Evolutionary conservation across 305 asterid genomes (phyloP).

Genomic region (Fraxinus albicans): DNA sequence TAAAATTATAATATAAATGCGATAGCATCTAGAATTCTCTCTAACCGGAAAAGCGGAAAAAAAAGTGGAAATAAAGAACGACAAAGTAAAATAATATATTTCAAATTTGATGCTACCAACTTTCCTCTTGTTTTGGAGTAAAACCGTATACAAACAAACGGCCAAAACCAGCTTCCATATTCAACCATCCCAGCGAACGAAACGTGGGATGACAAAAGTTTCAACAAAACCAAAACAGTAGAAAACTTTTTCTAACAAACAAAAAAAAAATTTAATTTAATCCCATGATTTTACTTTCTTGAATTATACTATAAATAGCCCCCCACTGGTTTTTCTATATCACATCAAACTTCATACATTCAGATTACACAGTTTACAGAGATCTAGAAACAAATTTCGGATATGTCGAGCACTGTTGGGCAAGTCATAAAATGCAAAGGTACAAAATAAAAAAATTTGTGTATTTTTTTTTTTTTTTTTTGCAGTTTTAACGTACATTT

Average conservation of each 20-base stretch:
- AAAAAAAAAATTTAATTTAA: background rate
- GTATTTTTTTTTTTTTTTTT: background rate
- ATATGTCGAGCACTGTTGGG: slow-evolving; percentile 44
- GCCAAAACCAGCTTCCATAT: background rate
- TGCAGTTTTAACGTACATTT: background rate
- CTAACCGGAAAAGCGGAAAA: too few relatives aligned
- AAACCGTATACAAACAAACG: background rate
- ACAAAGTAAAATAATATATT: too few relatives aligned
- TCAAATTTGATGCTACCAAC: background rate
- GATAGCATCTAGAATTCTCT: too few relatives aligned
- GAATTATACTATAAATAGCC: background rate
- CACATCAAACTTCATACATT: background rate
- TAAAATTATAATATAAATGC: too few relatives aligned
- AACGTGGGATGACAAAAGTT: background rate
- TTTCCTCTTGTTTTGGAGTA: background rate
- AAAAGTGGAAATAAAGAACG: too few relatives aligned
- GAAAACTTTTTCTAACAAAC: background rate
- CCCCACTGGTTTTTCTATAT: background rate
- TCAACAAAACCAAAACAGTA: background rate
- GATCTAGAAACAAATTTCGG: background rate
- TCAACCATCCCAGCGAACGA: background rate
- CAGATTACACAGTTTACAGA: background rate
- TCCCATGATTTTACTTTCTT: background rate
- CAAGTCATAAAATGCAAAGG: slow-evolving; percentile 60
- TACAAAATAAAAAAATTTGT: background rate